Conservation (phyloP, 164 flowering plant species). For the Dillenia suffruticosa region DNA sequence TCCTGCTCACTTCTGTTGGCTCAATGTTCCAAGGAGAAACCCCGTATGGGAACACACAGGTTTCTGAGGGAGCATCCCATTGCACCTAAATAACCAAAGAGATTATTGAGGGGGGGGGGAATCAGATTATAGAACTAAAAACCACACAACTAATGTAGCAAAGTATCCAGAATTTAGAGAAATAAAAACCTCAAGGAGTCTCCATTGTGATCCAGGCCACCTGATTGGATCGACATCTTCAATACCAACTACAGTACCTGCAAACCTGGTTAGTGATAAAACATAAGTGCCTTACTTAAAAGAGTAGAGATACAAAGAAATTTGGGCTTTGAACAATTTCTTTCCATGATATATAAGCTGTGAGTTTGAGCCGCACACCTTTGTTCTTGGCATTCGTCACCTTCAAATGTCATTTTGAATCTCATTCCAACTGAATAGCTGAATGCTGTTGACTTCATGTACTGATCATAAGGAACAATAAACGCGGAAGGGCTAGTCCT, state of each 20-base stretch:
- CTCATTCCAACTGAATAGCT: conserved; percentile 36
- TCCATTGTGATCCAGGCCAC: conserved; percentile 67
- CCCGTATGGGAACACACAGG: conserved; percentile 24
- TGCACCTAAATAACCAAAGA: conserved; percentile 30
- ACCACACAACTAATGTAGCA: background rate
- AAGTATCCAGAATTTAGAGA: background rate
- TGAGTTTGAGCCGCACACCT: conserved; percentile 20
- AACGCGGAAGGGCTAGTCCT: conserved; percentile 56
- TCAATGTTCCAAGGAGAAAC: conserved; percentile 60
- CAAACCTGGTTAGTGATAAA: conserved; percentile 22
- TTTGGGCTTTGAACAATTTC: no score
- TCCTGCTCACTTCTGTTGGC: conserved; percentile 10
- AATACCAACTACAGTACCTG: conserved; percentile 39
- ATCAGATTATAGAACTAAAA: background rate
- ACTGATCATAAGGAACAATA: conserved; percentile 35
- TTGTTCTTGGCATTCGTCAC: conserved; percentile 33
- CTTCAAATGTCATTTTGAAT: conserved; percentile 45
- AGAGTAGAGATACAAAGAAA: no score
- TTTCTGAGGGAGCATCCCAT: conserved; percentile 42
- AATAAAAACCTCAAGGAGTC: conserved; percentile 38
- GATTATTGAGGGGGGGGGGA: no score
- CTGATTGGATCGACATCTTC: conserved; percentile 39
- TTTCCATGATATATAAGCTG: no score
- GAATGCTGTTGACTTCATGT: conserved; percentile 24
- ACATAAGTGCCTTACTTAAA: background rate